Conservation (phyloP, 495 filamentous ascomycete genomes). For the Evansstolkia leycettana region DNA sequence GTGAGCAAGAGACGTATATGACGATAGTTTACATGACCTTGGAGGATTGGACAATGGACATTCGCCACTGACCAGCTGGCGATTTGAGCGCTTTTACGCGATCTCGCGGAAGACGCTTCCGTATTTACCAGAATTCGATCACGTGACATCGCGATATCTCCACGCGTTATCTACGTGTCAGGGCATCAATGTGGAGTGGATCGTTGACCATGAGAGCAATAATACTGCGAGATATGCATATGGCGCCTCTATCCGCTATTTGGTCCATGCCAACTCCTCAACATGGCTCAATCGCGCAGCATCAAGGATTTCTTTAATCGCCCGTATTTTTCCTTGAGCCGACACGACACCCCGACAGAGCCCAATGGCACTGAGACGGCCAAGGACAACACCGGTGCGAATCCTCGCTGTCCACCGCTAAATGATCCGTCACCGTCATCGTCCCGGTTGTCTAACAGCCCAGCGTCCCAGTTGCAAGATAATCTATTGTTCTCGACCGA, state of each 20-base stretch:
- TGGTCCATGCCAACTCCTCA: background rate
- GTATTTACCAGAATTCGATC: background rate
- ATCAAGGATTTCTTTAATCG: slow-evolving; percentile 31
- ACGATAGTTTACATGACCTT: too few species aligned
- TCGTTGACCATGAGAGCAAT: too few species aligned
- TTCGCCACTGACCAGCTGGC: too few species aligned
- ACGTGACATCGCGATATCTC: slow-evolving; percentile 1
- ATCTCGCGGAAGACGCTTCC: too few species aligned
- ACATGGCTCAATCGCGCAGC: slow-evolving; percentile 15
- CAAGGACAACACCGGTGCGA: too few species aligned
- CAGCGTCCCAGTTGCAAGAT: slow-evolving; percentile 8
- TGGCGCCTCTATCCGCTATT: too few species aligned
- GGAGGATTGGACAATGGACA: too few species aligned
- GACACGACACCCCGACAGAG: too few species aligned
- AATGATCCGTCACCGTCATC: slow-evolving; percentile 21
- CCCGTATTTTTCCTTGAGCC: slow-evolving; percentile 9
- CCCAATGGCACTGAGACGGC: too few species aligned
- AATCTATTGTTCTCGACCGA: slow-evolving; percentile 6
- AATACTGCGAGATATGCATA: too few species aligned
- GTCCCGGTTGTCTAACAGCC: slow-evolving; percentile 8
- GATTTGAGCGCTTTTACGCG: too few species aligned
- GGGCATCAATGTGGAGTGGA: background rate
- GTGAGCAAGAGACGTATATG: too few species aligned
- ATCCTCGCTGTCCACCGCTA: slow-evolving; percentile 17
- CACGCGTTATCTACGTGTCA: slow-evolving; percentile 1